Conservation (phyloP, 306 rosid species). For the Astragalus glycyphyllos region DNA sequence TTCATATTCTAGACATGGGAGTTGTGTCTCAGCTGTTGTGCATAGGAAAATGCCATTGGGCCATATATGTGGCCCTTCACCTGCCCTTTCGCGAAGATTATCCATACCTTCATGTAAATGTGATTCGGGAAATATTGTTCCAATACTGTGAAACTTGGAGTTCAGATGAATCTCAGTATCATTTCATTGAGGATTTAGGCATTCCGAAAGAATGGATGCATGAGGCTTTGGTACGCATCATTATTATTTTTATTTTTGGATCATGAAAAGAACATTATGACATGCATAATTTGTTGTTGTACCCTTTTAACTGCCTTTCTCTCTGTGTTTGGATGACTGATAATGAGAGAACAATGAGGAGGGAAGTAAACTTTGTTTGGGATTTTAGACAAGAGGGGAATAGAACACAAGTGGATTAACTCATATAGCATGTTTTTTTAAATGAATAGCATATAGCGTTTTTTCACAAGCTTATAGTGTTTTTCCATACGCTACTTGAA, state of each 20-base stretch:
- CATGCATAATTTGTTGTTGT: conserved; percentile 34
- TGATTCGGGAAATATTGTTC: conserved; percentile 90
- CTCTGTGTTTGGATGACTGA: conserved; percentile 5
- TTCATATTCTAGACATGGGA: conserved; percentile 89
- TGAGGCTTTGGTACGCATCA: conserved; percentile 85
- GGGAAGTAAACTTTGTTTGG: neutral
- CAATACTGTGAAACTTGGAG: conserved; percentile 98
- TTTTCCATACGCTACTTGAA: too few relatives aligned
- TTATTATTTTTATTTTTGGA: neutral
- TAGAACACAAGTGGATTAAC: neutral
- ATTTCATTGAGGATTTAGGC: conserved; percentile 84
- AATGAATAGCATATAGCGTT: too few relatives aligned
- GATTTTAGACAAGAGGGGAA: neutral
- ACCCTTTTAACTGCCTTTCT: conserved; percentile 21
- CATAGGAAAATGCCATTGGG: conserved; percentile 94
- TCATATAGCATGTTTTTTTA: too few relatives aligned
- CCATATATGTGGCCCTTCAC: conserved; percentile 95
- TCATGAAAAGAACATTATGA: neutral
- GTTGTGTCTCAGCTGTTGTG: conserved; percentile 85
- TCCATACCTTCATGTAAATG: conserved; percentile 81
- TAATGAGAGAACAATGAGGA: neutral
- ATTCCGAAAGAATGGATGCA: conserved; percentile 89
- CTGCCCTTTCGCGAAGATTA: conserved; percentile 74
- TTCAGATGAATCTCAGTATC: conserved; percentile 74
- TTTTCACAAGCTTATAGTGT: too few relatives aligned